Conservation (phyloP, 306 rosid species). For the Benincasa hispida region DNA sequence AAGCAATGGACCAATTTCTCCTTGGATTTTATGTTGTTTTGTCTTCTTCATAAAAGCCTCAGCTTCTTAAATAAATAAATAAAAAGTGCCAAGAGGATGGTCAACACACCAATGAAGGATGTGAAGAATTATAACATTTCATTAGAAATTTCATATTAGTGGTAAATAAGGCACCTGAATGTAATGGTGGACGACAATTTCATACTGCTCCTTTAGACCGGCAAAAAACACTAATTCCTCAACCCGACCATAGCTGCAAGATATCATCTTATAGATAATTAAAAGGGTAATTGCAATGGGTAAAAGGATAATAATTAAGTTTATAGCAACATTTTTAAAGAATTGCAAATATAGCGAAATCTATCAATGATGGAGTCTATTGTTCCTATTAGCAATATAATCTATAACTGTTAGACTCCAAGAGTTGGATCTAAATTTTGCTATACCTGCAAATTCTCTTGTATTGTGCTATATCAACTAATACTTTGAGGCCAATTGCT, state of each 20-base stretch:
- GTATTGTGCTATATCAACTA: no score
- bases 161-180: conserved; percentile 57
- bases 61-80: not conserved
- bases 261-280: conserved; percentile 18
- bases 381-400: no score
- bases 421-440: no score
- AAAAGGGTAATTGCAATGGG: no score
- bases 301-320: no score
- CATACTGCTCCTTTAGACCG: conserved; percentile 81
- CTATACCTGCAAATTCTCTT: no score
- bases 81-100: not conserved
- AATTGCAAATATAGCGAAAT: no score
- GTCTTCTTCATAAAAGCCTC: not conserved
- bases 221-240: conserved; percentile 96
- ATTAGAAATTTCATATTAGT: not conserved
- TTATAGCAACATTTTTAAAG: no score
- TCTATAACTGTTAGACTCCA: no score
- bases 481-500: no score
- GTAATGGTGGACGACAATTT: conserved; percentile 85
- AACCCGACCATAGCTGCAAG: conserved; percentile 83
- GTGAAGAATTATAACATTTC: conserved; percentile 1
- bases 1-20: not conserved
- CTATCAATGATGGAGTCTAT: no score
- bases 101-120: not conserved
- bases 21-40: not conserved